Evolutionary conservation across 306 rosid species (phyloP).

Genomic region (Gastrolobium bilobum): DNA sequence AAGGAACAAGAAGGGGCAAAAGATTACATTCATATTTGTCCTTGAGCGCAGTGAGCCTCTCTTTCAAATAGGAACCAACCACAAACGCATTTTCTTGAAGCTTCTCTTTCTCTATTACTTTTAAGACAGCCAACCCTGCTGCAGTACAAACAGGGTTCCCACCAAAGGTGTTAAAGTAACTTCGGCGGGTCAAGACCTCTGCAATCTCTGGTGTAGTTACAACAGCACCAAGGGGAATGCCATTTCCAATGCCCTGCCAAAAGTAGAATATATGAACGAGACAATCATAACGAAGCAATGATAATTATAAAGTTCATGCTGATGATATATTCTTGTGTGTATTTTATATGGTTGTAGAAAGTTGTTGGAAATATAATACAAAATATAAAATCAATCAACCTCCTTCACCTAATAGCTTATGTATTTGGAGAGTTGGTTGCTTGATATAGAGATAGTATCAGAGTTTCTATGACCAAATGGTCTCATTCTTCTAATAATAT

Average conservation of each 20-base stretch:
- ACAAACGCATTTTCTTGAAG: slow-evolving; percentile 77
- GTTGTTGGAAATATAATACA: neutral
- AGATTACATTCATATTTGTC: slow-evolving; percentile 74
- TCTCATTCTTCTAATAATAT: too few relatives aligned
- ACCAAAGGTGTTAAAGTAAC: slow-evolving; percentile 86
- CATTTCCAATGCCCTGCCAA: slow-evolving; percentile 85
- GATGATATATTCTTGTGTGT: neutral
- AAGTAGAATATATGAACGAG: neutral
- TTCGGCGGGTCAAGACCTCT: slow-evolving; percentile 76
- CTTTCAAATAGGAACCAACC: slow-evolving; percentile 76
- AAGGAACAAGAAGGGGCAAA: neutral
- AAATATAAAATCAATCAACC: too few relatives aligned
- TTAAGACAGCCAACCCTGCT: slow-evolving; percentile 84
- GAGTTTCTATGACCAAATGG: too few relatives aligned
- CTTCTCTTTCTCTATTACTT: slow-evolving; percentile 81
- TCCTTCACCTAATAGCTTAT: too few relatives aligned
- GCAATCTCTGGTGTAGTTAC: slow-evolving; percentile 91
- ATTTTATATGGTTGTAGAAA: slow-evolving; percentile 10
- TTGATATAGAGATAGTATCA: too few relatives aligned
- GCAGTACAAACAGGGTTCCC: slow-evolving; percentile 91
- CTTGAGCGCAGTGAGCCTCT: slow-evolving; percentile 67
- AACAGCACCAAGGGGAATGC: slow-evolving; percentile 90
- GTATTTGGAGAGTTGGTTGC: too few relatives aligned
- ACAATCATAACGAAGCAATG: neutral
- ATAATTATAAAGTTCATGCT: neutral